These are phyloP conservation scores for Beta macrorhiza DNA, from an alignment of 179 eudicot genomes.

Conservation along the genomic window DNA sequence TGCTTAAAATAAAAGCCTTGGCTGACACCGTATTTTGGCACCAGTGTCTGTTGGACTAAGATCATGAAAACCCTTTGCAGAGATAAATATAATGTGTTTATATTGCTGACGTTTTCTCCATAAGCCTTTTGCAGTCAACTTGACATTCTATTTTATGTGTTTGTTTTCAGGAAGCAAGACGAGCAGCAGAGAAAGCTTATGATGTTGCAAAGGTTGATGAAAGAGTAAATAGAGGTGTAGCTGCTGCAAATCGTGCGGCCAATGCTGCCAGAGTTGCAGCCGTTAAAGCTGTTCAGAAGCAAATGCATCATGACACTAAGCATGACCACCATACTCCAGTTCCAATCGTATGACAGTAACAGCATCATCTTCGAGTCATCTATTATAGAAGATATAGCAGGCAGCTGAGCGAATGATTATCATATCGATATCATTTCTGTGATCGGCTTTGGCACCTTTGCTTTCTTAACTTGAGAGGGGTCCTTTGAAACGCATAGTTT, in stretches of 20 bases:
- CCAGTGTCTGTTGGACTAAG: not conserved
- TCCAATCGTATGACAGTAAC: slow-evolving; percentile 37
- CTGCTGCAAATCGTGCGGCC: slow-evolving; percentile 75
- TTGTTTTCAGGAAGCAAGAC: slow-evolving; percentile 60
- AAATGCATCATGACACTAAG: slow-evolving; percentile 47
- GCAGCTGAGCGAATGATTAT: slow-evolving; percentile 1
- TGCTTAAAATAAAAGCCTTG: not conserved
- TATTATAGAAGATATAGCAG: slow-evolving; percentile 7
- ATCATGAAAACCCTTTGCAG: not conserved
- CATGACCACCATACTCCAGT: slow-evolving; percentile 32
- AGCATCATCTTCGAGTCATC: slow-evolving; percentile 8
- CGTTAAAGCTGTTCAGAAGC: slow-evolving; percentile 77
- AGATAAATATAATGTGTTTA: not conserved
- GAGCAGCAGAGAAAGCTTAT: slow-evolving; percentile 69
- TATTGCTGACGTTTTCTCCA: not conserved
- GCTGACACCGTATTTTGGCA: not conserved
- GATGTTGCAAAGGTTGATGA: slow-evolving; percentile 70
- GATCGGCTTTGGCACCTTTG: slow-evolving; percentile 25
- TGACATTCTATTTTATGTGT: not conserved
- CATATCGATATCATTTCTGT: slow-evolving; percentile 9
- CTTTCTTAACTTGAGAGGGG: slow-evolving; percentile 33
- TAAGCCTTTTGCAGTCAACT: not conserved
- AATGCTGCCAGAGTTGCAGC: slow-evolving; percentile 88
- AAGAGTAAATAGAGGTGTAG: slow-evolving; percentile 65
- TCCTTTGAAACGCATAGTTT: not conserved